Evolutionary conservation across 352 stramenopile species (phyloP), one percentile per base, ranked within the genome.

Genomic region (Globisporangium rhizosaccharum): DNA sequence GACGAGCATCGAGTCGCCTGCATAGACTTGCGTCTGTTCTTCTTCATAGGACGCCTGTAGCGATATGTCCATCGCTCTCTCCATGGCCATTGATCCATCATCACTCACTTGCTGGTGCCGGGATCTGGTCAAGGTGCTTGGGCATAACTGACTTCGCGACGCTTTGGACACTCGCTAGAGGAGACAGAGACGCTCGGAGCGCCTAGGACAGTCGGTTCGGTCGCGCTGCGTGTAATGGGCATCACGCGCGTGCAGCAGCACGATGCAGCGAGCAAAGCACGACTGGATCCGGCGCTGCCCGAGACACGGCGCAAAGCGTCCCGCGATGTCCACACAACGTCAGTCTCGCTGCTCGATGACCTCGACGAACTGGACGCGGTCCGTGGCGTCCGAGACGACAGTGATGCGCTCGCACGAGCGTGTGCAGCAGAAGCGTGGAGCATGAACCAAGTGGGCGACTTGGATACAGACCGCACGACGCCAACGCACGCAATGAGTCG

Each of bases 401-500:
- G 57, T 18, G 62, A 50, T 33, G 52, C 42, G 10, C 25, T 25
- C 9, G 36, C 26, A 12, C 6, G 33, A 10, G 33, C 33, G 33
- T 39, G 33, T 39, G 33, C 33, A 8, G 33, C 33, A 1, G 33
- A 39, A 39, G 33, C 33, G 12, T 56, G 36, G n/a, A 25, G 49
- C 20, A 33, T 20, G 9, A 71, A 77, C 47, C 64, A 71, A 18
- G 28, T 59, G n/a, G 59, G 67, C 17, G 42, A 74, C 18, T 30
- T 36, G 9, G 71, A 77, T 20, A 67, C 57, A 7, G 76, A 85
- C 23, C 63, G 61, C 15, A 20, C 45, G 44, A 57, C 70, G 33
- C 68, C 71, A 59, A 63, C 72, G 45, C 57, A 73, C n/a, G 53
- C 68, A 15, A 79, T 63, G 53, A 93, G 84, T 51, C 70, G 78